phyloP scores from a whole-genome alignment of 805 yeast genomes.

The Metschnikowia peoriensis region DNA sequence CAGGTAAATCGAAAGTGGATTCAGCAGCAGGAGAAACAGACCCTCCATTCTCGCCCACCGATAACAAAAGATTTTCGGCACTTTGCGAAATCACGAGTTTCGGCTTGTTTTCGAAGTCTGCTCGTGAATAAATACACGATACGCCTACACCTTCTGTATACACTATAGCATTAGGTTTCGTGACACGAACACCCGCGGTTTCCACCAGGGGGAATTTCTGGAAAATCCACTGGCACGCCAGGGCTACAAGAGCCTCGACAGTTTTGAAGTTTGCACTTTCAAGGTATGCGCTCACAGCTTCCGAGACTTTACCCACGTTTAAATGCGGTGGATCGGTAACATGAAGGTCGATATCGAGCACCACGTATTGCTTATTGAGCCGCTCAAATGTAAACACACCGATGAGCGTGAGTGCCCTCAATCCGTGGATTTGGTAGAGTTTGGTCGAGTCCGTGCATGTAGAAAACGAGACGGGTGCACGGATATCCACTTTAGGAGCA shows the following conservation, averaged over 20 bases:
- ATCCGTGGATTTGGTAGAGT: slow-evolving; percentile 42
- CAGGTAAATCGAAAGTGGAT: slow-evolving; percentile 32
- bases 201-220: slow-evolving; percentile 32
- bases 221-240: slow-evolving; percentile 60
- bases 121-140: slow-evolving; percentile 50
- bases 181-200: slow-evolving; percentile 57
- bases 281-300: slow-evolving; percentile 52
- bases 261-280: slow-evolving; percentile 83
- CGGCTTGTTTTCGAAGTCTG: slow-evolving; percentile 31
- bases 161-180: slow-evolving; percentile 86
- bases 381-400: slow-evolving; percentile 95
- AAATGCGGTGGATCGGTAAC: slow-evolving; percentile 21
- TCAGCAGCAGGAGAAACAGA: too few relatives aligned
- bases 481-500: slow-evolving; percentile 55
- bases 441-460: slow-evolving; percentile 17
- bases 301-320: slow-evolving; percentile 23
- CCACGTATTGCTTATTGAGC: slow-evolving; percentile 71
- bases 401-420: slow-evolving; percentile 70
- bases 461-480: slow-evolving; percentile 38
- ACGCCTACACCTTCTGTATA: slow-evolving; percentile 92
- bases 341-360: slow-evolving; percentile 48
- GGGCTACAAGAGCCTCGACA: slow-evolving; percentile 84
- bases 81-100: neutral
- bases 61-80: neutral
- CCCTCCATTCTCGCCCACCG: too few relatives aligned